Conservation (phyloP, 2,329 filamentous ascomycete species). For the Cercospora beticola region DNA sequence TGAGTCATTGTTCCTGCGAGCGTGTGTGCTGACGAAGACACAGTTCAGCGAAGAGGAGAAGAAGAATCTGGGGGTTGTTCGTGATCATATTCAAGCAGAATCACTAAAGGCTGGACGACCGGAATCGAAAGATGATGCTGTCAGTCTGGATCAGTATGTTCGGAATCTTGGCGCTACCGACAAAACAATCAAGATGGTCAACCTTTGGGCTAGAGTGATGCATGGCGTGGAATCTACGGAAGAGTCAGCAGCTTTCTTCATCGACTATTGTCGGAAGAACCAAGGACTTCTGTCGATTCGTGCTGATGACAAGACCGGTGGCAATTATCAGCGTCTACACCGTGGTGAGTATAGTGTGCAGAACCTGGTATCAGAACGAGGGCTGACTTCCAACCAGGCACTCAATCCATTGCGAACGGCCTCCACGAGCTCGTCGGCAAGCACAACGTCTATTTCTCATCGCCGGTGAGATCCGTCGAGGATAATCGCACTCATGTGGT, state of each 20-base stretch:
- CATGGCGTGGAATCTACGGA: conserved; percentile 51
- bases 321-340: conserved; percentile 23
- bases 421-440: conserved; percentile 7
- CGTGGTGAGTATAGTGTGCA: neutral
- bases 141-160: conserved; percentile 43
- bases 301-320: conserved; percentile 54
- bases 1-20: neutral
- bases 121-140: conserved; percentile 34
- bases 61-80: conserved; percentile 34
- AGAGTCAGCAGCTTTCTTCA: conserved; percentile 53
- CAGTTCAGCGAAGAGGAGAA: conserved; percentile 19
- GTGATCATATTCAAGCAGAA: conserved; percentile 39
- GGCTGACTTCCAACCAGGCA: neutral
- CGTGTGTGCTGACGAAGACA: neutral
- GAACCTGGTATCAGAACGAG: too few species aligned
- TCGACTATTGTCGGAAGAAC: conserved; percentile 56
- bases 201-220: conserved; percentile 51
- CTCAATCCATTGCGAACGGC: conserved; percentile 1
- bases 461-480: conserved; percentile 2
- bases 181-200: conserved; percentile 40
- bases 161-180: conserved; percentile 34
- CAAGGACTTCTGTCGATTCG: conserved; percentile 53
- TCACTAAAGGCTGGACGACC: conserved; percentile 37
- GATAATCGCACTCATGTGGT: conserved; percentile 2
- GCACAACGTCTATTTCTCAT: conserved; percentile 4